Percentiles rank a stretch among this genome's conserved stretches.
Conservation (phyloP, 2,329 filamentous ascomycete species). For the Ceratocystis destructans region DNA sequence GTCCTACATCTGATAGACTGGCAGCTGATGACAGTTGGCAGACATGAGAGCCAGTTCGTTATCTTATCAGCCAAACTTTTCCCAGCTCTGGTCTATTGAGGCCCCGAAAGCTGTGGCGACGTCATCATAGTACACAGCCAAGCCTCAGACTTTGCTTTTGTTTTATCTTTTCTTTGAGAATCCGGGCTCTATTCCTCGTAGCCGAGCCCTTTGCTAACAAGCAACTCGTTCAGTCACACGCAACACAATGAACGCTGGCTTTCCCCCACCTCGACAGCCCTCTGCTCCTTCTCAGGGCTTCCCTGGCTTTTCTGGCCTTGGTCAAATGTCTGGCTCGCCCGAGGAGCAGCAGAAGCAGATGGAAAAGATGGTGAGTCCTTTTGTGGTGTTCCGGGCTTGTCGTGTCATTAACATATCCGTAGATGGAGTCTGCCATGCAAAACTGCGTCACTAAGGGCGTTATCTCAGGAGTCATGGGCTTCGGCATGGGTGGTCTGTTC, state of each 20-base stretch:
- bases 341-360: constrained; percentile 21
- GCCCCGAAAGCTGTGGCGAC: not conserved
- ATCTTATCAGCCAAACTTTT: constrained; percentile 11
- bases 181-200: not conserved
- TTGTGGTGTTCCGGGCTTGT: not conserved
- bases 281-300: not conserved
- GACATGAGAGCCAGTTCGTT: not conserved
- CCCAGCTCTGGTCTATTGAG: not conserved
- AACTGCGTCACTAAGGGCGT: constrained; percentile 80
- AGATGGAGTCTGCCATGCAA: constrained; percentile 81
- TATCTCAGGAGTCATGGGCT: constrained; percentile 85
- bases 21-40: not conserved
- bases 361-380: constrained; percentile 19
- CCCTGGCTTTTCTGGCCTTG: constrained; percentile 8
- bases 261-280: constrained; percentile 9
- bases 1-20: no score
- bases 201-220: not conserved
- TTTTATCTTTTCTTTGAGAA: not conserved
- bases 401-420: constrained; percentile 8
- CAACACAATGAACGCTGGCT: constrained; percentile 8
- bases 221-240: not conserved
- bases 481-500: constrained; percentile 84
- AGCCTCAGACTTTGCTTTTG: not conserved
- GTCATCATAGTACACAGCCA: not conserved
- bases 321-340: constrained; percentile 10